These are phyloP conservation scores for Candida sp. DNA, from an alignment of 1,139 yeast species.

Conservation along the genomic window DNA sequence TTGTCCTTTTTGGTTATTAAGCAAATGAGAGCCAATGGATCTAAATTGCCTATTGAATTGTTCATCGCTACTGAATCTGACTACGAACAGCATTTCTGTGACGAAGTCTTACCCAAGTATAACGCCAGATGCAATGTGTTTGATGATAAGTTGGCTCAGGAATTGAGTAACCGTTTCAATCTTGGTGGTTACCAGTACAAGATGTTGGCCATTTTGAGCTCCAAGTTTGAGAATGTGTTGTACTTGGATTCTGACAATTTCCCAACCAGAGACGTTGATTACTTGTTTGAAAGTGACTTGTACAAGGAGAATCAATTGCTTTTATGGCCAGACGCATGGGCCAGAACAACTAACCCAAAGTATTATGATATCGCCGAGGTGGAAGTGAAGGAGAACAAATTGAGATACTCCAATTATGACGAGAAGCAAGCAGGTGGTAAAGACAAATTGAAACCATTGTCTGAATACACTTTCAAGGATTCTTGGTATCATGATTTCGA, in stretches of 20 bases:
- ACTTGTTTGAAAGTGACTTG: constrained; percentile 44
- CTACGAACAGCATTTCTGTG: constrained; percentile 57
- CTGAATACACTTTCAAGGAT: constrained; percentile 35
- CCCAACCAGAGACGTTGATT: constrained; percentile 59
- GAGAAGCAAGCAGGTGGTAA: constrained; percentile 25
- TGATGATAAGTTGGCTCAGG: constrained; percentile 30
- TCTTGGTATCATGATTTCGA: constrained; percentile 57
- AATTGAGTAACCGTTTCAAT: constrained; percentile 31
- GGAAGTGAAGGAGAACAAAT: constrained; percentile 40
- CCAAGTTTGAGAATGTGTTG: constrained; percentile 60
- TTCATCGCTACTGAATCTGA: constrained; percentile 57
- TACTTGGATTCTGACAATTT: constrained; percentile 74
- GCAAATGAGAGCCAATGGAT: constrained; percentile 44
- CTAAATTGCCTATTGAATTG: constrained; percentile 45
- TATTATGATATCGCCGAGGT: constrained; percentile 47
- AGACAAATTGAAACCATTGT: constrained; percentile 27
- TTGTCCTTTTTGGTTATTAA: constrained; percentile 45
- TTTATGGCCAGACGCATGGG: constrained; percentile 59
- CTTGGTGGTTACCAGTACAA: constrained; percentile 67
- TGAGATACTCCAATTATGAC: constrained; percentile 39
- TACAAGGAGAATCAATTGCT: constrained; percentile 46
- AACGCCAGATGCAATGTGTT: constrained; percentile 61
- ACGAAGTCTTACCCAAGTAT: constrained; percentile 48
- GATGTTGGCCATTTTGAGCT: constrained; percentile 61
- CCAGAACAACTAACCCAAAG: constrained; percentile 51